Conservation (phyloP, 805 yeast genomes). For the Candida vaughaniae region DNA sequence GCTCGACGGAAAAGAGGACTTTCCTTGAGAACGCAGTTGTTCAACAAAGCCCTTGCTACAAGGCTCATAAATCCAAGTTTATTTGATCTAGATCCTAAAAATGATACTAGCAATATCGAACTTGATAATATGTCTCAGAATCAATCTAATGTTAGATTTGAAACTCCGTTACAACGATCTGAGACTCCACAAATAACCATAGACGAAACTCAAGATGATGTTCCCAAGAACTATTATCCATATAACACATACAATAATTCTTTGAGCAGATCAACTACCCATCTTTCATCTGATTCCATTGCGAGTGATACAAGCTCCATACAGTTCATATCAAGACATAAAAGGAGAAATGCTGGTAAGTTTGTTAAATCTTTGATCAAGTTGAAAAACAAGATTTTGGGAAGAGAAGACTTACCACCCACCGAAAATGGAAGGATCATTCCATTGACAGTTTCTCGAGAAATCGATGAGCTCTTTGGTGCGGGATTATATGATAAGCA, state of each 20-base stretch:
- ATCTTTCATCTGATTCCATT: constrained; percentile 16
- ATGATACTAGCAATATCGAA: background rate
- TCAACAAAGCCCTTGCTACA: constrained; percentile 41
- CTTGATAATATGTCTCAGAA: constrained; percentile 1
- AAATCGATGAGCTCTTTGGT: constrained; percentile 28
- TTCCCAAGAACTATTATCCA: constrained; percentile 9
- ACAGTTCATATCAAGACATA: constrained; percentile 18
- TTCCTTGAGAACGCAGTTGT: constrained; percentile 63
- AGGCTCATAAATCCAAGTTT: constrained; percentile 8
- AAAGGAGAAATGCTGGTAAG: constrained; percentile 11
- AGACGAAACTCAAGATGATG: constrained; percentile 12
- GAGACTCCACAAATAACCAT: constrained; percentile 22
- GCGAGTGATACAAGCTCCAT: constrained; percentile 17
- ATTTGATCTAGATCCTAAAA: constrained; percentile 4
- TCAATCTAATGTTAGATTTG: background rate
- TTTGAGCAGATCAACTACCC: constrained; percentile 23
- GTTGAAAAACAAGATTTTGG: constrained; percentile 36
- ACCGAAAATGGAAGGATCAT: constrained; percentile 71
- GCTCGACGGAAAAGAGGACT: constrained; percentile 58
- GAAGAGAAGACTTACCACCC: constrained; percentile 47
- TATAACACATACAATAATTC: constrained; percentile 10
- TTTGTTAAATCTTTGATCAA: constrained; percentile 15
- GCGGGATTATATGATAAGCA: constrained; percentile 23
- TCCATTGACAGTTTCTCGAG: constrained; percentile 57
- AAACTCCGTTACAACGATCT: background rate